These are phyloP conservation scores for Vicia villosa DNA, from an alignment of 306 rosid species.

Conservation along the genomic window DNA sequence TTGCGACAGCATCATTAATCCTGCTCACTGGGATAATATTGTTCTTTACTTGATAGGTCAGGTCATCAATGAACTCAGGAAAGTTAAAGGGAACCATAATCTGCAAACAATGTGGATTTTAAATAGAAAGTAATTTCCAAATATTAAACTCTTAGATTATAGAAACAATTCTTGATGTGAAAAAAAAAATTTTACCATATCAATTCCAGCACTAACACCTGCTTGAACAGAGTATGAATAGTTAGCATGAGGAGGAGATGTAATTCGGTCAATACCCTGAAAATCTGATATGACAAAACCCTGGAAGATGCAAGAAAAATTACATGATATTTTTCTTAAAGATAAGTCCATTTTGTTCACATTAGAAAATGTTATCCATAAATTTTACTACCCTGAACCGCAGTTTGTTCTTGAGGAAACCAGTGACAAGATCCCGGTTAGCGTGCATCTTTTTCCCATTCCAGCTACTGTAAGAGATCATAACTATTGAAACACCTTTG, in stretches of 20 bases:
- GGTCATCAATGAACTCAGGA: constrained; percentile 45
- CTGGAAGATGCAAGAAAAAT: constrained; percentile 31
- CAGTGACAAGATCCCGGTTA: constrained; percentile 39
- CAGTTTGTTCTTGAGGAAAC: constrained; percentile 45
- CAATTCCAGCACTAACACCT: constrained; percentile 48
- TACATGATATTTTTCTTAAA: neutral
- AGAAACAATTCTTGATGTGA: neutral
- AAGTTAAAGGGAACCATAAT: constrained; percentile 50
- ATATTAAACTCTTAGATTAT: neutral
- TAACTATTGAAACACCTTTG: constrained; percentile 49
- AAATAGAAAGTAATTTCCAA: neutral
- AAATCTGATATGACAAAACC: constrained; percentile 54
- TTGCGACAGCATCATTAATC: constrained; percentile 49
- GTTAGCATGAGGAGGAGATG: constrained; percentile 48
- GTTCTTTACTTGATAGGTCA: constrained; percentile 42
- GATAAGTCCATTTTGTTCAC: neutral
- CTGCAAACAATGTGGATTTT: constrained; percentile 31
- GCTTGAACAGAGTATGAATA: constrained; percentile 46
- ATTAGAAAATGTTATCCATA: neutral
- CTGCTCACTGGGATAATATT: constrained; percentile 42
- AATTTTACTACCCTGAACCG: constrained; percentile 44
- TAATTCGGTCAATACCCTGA: constrained; percentile 50
- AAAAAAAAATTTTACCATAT: constrained; percentile 39
- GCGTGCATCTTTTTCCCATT: constrained; percentile 52
- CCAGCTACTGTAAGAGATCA: constrained; percentile 54